These are phyloP conservation scores for Diaporthe sp. DNA, from an alignment of 2,329 filamentous ascomycete genomes.

Conservation along the genomic window DNA sequence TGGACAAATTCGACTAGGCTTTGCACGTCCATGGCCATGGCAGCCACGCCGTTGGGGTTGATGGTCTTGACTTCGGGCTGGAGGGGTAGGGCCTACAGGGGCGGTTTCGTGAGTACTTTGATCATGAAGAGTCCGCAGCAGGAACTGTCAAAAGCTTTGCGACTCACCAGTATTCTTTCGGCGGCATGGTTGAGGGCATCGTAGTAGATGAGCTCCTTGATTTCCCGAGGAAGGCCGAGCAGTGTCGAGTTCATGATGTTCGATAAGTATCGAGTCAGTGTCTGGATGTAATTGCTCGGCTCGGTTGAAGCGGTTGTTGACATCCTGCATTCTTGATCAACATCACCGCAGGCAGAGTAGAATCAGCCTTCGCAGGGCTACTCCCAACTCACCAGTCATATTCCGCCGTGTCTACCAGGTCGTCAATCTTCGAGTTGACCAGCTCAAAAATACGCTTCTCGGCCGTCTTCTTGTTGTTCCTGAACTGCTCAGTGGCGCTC, in stretches of 20 bases:
- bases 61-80: slow-evolving; percentile 86
- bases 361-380: not conserved
- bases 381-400: slow-evolving; percentile 81
- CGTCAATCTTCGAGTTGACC: slow-evolving; percentile 98
- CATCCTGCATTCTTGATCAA: slow-evolving; percentile 55
- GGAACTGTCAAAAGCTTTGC: not conserved
- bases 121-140: not conserved
- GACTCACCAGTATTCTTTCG: slow-evolving; percentile 81
- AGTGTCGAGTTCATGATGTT: slow-evolving; percentile 98
- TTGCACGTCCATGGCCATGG: slow-evolving; percentile 84
- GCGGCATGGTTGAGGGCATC: slow-evolving; percentile 94
- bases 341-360: not conserved
- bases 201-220: slow-evolving; percentile 98
- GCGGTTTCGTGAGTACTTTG: slow-evolving; percentile 41
- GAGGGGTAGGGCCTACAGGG: slow-evolving; percentile 77
- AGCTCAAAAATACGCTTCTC: slow-evolving; percentile 99
- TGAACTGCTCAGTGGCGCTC: slow-evolving; percentile 87
- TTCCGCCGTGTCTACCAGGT: slow-evolving; percentile 95
- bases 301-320: slow-evolving; percentile 73
- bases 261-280: slow-evolving; percentile 89
- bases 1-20: slow-evolving; percentile 91
- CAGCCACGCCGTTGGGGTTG: slow-evolving; percentile 86
- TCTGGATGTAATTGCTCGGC: slow-evolving; percentile 95
- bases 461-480: slow-evolving; percentile 91
- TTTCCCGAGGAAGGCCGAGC: slow-evolving; percentile 91